Evolutionary conservation across 164 flowering plant genomes (phyloP).

Genomic region (Liquidambar formosana): DNA sequence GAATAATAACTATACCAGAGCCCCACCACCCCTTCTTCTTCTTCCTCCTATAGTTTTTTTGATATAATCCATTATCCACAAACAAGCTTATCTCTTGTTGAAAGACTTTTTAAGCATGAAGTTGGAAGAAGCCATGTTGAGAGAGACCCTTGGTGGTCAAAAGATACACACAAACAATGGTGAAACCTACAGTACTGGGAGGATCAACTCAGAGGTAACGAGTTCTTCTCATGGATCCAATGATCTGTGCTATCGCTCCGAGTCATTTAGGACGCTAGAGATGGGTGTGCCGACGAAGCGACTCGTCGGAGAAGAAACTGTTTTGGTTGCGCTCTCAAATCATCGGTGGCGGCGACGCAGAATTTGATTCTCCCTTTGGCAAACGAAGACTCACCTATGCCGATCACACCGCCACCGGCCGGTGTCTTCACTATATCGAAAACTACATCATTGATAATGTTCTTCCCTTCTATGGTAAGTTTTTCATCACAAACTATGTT

Average conservation of each 20-base stretch:
- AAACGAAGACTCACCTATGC: conserved; percentile 48
- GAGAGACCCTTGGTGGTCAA: no score
- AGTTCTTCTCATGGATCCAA: no score
- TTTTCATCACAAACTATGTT: not conserved
- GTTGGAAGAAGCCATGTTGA: no score
- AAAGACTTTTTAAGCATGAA: no score
- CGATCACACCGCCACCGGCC: conserved; percentile 66
- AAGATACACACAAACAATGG: no score
- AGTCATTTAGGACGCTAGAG: conserved; percentile 16
- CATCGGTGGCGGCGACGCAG: conserved; percentile 35
- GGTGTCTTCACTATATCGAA: conserved; percentile 51
- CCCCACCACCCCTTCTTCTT: no score
- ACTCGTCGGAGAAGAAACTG: conserved; percentile 26
- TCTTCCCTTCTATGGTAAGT: conserved; percentile 61
- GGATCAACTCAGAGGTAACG: no score
- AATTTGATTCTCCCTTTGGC: conserved; percentile 51
- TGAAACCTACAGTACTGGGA: no score
- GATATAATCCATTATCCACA: no score
- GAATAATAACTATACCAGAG: no score
- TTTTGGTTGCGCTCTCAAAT: conserved; percentile 53
- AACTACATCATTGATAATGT: conserved; percentile 38
- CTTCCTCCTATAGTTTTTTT: no score
- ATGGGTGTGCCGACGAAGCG: conserved; percentile 19
- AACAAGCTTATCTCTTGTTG: no score
- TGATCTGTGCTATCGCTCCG: not conserved